phyloP scores from a whole-genome alignment of 345 rosid genomes.

The Eucalyptus regnans region DNA sequence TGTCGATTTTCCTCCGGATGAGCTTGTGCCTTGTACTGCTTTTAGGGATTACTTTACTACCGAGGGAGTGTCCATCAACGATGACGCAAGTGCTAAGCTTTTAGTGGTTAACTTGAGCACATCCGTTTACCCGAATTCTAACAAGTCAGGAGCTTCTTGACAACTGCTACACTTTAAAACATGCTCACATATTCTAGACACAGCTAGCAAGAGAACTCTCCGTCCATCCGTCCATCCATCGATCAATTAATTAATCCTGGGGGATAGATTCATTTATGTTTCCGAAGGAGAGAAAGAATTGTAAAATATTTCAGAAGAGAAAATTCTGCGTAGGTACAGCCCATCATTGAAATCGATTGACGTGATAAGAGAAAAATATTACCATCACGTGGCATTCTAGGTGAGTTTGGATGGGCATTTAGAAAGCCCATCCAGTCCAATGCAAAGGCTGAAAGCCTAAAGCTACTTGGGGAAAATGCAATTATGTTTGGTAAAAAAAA shows the following conservation, averaged over 20 bases:
- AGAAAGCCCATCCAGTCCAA: no score
- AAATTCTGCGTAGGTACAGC: neutral
- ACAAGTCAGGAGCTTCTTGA: neutral
- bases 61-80: neutral
- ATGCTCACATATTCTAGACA: neutral
- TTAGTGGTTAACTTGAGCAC: neutral
- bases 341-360: neutral
- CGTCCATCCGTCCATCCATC: neutral
- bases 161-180: neutral
- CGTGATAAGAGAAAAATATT: neutral
- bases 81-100: neutral
- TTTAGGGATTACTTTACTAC: neutral
- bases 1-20: neutral
- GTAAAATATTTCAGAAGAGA: neutral
- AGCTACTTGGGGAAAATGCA: no score
- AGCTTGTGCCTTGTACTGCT: neutral
- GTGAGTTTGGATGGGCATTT: no score
- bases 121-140: neutral
- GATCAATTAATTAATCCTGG: neutral
- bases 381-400: neutral
- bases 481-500: no score
- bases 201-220: neutral
- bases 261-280: neutral
- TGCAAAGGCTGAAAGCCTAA: no score
- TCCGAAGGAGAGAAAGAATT: neutral